These are phyloP conservation scores for Podospora sp. DNA, from an alignment of 495 filamentous ascomycete species.

Conservation along the genomic window DNA sequence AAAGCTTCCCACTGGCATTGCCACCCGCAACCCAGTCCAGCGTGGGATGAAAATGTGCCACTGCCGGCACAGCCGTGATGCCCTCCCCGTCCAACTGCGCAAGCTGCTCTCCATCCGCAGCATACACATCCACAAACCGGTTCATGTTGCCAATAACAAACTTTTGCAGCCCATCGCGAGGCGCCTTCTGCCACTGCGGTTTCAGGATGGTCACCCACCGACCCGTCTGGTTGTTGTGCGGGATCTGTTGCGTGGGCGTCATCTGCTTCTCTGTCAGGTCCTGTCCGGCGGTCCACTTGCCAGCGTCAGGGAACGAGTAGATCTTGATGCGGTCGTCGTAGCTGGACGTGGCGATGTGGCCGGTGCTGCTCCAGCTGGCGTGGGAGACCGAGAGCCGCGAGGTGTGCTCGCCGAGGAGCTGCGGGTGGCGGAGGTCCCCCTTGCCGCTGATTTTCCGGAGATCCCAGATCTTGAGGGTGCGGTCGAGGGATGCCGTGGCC, in stretches of 20 bases:
- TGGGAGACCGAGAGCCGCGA: conserved; percentile 86
- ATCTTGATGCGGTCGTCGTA: conserved; percentile 97
- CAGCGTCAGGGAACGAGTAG: conserved; percentile 70
- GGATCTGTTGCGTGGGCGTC: conserved; percentile 67
- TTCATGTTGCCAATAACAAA: conserved; percentile 98
- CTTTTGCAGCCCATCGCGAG: conserved; percentile 74
- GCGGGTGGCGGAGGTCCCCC: conserved; percentile 55
- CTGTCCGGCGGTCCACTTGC: conserved; percentile 64
- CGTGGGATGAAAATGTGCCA: conserved; percentile 84
- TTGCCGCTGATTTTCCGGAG: conserved; percentile 72
- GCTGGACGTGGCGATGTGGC: conserved; percentile 84
- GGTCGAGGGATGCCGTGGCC: conserved; percentile 90
- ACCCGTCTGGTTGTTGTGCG: conserved; percentile 96
- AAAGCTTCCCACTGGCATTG: conserved; percentile 89
- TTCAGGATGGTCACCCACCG: conserved; percentile 76
- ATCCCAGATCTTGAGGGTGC: conserved; percentile 91
- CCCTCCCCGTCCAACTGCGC: conserved; percentile 86
- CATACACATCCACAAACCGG: conserved; percentile 90
- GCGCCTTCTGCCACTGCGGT: conserved; percentile 86
- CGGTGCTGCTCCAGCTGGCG: conserved; percentile 79
- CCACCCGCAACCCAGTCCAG: conserved; percentile 92
- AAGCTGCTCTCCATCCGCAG: conserved; percentile 77
- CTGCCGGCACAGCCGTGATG: conserved; percentile 92
- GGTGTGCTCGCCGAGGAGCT: conserved; percentile 76
- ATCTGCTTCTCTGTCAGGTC: conserved; percentile 63